Evolutionary conservation across 1,284 basidiomycete species (phyloP).

Genomic region (Omphalotus olearius): DNA sequence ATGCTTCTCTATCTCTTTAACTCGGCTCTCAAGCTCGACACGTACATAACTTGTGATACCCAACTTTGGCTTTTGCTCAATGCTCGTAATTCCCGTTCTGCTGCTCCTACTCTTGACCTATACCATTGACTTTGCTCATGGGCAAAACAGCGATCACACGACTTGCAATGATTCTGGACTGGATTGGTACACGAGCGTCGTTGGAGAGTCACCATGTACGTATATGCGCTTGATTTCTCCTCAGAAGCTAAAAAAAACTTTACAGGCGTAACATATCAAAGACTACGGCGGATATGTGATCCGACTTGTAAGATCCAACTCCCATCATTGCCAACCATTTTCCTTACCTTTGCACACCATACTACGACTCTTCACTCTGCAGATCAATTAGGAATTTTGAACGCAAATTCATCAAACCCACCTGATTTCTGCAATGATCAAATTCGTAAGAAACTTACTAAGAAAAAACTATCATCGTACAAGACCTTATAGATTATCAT

Average conservation of each 20-base stretch:
- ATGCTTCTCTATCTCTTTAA: too few relatives aligned
- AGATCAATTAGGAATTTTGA: conserved; percentile 11
- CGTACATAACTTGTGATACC: too few relatives aligned
- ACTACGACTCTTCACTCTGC: not conserved
- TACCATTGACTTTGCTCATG: too few relatives aligned
- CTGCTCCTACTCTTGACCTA: too few relatives aligned
- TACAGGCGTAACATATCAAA: conserved; percentile 17
- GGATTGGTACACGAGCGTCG: conserved; percentile 19
- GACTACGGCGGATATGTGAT: conserved; percentile 18
- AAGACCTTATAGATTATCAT: not conserved
- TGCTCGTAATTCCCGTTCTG: too few relatives aligned
- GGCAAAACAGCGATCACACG: not conserved
- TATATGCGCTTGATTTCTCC: not conserved
- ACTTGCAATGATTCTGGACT: conserved; percentile 10
- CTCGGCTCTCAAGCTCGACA: too few relatives aligned
- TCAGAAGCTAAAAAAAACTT: not conserved
- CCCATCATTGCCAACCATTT: too few relatives aligned
- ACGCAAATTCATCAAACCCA: conserved; percentile 1
- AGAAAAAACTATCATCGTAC: not conserved
- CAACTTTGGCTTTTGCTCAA: too few relatives aligned
- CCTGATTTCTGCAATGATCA: conserved; percentile 18
- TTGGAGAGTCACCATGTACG: conserved; percentile 21
- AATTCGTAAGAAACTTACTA: conserved; percentile 12
- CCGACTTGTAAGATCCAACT: conserved; percentile 7
- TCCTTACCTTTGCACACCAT: not conserved